Percentiles rank a stretch among this genome's conserved stretches.
Evolutionary conservation across 2,329 filamentous ascomycete species (phyloP).

Genomic region (Herpotrichia juniperi): DNA sequence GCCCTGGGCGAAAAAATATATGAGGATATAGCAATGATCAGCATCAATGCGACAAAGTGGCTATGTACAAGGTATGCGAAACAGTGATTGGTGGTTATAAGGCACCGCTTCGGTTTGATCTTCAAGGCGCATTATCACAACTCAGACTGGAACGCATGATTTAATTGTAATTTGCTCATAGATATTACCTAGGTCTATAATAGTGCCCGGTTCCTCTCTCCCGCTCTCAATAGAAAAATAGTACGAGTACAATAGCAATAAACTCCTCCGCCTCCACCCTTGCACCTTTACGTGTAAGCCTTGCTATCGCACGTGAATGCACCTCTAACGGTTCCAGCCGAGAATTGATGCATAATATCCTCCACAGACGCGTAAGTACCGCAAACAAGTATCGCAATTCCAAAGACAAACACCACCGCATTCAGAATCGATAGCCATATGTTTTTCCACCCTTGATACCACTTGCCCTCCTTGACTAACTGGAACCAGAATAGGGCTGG

Average conservation of each 20-base stretch:
- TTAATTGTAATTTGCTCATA: no score
- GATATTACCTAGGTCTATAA: no score
- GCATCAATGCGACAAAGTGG: no score
- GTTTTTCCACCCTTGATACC: slow-evolving; percentile 31
- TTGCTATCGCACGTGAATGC: slow-evolving; percentile 43
- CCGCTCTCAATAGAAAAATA: no score
- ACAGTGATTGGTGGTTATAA: no score
- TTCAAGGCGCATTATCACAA: no score
- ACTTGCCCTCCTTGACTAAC: slow-evolving; percentile 48
- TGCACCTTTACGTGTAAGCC: slow-evolving; percentile 23
- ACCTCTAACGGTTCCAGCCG: slow-evolving; percentile 34
- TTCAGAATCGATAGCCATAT: slow-evolving; percentile 22
- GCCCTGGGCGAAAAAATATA: no score
- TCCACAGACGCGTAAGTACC: slow-evolving; percentile 49
- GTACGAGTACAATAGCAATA: not conserved
- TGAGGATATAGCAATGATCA: no score
- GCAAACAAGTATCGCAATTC: slow-evolving; percentile 27
- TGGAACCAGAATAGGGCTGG: slow-evolving; percentile 47
- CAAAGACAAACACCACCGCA: slow-evolving; percentile 21
- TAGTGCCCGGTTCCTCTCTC: no score
- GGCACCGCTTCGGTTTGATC: no score
- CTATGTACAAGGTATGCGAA: no score
- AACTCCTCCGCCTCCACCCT: not conserved
- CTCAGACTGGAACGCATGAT: no score
- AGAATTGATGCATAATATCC: slow-evolving; percentile 46